Evolutionary conservation across 768 basidiomycete species (phyloP).

Genomic region (Phanerochaete sordida): DNA sequence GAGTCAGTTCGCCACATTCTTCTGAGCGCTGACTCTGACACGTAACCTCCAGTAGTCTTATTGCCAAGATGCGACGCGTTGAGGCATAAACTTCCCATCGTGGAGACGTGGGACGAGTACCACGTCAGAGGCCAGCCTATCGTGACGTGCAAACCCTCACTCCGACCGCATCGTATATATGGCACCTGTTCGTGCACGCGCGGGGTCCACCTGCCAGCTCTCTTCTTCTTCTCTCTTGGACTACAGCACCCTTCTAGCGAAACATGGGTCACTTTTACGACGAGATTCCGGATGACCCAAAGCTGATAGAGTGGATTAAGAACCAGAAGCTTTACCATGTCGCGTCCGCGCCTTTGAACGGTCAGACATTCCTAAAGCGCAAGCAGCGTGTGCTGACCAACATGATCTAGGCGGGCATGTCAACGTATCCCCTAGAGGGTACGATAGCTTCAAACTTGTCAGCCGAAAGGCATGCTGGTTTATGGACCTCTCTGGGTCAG

Average conservation of each 20-base stretch:
- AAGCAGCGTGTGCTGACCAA: background rate
- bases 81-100: too few relatives aligned
- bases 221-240: too few relatives aligned
- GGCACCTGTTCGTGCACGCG: too few relatives aligned
- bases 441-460: constrained; percentile 56
- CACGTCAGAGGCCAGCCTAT: too few relatives aligned
- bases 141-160: too few relatives aligned
- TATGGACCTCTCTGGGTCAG: constrained; percentile 69
- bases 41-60: too few relatives aligned
- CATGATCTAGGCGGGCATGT: constrained; percentile 41
- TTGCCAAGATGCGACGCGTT: too few relatives aligned
- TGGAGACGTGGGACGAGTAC: too few relatives aligned
- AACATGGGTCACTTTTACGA: constrained; percentile 36
- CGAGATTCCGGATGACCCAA: constrained; percentile 40
- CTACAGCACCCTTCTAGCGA: background rate
- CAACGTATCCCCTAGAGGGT: constrained; percentile 66
- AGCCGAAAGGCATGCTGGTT: constrained; percentile 61
- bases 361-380: background rate
- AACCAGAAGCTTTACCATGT: constrained; percentile 73
- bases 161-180: too few relatives aligned
- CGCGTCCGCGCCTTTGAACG: constrained; percentile 58
- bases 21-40: too few relatives aligned
- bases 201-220: too few relatives aligned
- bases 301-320: constrained; percentile 50
- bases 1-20: too few relatives aligned